phyloP scores from a whole-genome alignment of 75 land plant species.

The Picea glauca region DNA sequence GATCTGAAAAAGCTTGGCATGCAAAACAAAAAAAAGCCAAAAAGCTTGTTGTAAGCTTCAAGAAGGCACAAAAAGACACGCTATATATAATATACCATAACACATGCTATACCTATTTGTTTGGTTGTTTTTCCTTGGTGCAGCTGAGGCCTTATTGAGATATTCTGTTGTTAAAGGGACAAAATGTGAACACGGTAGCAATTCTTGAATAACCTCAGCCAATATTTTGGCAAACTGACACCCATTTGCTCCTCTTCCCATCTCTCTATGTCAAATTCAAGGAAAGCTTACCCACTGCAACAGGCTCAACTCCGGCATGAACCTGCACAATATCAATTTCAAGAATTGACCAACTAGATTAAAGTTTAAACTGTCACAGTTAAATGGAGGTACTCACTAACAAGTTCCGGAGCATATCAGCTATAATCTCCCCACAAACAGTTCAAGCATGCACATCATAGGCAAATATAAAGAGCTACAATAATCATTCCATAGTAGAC shows the following conservation, averaged over 20 bases:
- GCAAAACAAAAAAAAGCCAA: not conserved
- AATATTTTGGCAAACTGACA: slow-evolving; percentile 34
- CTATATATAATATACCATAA: not conserved
- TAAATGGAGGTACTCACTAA: too few relatives aligned
- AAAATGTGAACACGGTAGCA: slow-evolving; percentile 62
- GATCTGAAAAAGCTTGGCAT: too few relatives aligned
- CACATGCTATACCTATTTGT: slow-evolving; percentile 45
- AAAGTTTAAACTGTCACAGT: too few relatives aligned
- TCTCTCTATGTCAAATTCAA: slow-evolving; percentile 50
- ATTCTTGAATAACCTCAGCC: slow-evolving; percentile 28
- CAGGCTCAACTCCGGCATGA: slow-evolving; percentile 62
- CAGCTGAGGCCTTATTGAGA: slow-evolving; percentile 56
- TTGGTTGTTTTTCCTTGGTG: slow-evolving; percentile 75
- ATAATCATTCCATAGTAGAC: too few relatives aligned
- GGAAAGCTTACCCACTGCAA: slow-evolving; percentile 78
- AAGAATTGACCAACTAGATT: too few relatives aligned
- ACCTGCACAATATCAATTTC: slow-evolving; percentile 36
- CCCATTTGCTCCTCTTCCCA: slow-evolving; percentile 29
- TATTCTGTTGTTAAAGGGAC: slow-evolving; percentile 66
- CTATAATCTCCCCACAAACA: too few relatives aligned
- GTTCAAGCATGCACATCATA: too few relatives aligned
- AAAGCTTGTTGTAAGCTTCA: not conserved
- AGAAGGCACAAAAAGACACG: not conserved
- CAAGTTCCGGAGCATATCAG: too few relatives aligned
- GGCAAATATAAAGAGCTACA: too few relatives aligned